Conservation (phyloP, 257 asterid species). For the Verbena officinalis region DNA sequence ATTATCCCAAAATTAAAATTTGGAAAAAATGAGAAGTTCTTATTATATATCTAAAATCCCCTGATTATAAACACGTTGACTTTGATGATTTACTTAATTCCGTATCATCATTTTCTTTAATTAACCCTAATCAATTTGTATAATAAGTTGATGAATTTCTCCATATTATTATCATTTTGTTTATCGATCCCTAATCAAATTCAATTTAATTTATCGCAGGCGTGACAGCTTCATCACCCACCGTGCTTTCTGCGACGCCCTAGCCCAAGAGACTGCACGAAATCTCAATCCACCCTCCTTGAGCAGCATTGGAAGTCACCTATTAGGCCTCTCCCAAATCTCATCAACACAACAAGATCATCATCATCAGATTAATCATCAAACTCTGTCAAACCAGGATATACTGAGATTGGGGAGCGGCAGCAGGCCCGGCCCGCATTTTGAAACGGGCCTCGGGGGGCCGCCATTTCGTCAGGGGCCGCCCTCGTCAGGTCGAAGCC, state of each 20-base stretch:
- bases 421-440: slow-evolving; percentile 42
- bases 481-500: not conserved
- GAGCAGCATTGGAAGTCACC: slow-evolving; percentile 51
- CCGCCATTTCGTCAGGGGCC: slow-evolving; percentile 34
- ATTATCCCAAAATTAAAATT: no score
- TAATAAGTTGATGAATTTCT: no score
- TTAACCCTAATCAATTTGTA: no score
- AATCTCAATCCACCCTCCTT: slow-evolving; percentile 49
- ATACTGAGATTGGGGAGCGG: slow-evolving; percentile 45
- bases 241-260: slow-evolving; percentile 85
- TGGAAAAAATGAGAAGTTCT: no score
- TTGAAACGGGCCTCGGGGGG: slow-evolving; percentile 46
- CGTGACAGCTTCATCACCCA: slow-evolving; percentile 87
- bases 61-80: no score
- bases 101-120: no score
- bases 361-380: slow-evolving; percentile 17
- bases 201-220: slow-evolving; percentile 43
- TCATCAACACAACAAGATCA: slow-evolving; percentile 35
- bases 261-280: slow-evolving; percentile 77
- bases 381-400: slow-evolving; percentile 35
- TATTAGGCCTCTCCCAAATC: slow-evolving; percentile 54
- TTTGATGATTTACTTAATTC: no score
- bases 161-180: no score
- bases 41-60: no score
- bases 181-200: no score